Evolutionary conservation across 2,329 filamentous ascomycete genomes (phyloP).

Genomic region (Cytospora piceicola): DNA sequence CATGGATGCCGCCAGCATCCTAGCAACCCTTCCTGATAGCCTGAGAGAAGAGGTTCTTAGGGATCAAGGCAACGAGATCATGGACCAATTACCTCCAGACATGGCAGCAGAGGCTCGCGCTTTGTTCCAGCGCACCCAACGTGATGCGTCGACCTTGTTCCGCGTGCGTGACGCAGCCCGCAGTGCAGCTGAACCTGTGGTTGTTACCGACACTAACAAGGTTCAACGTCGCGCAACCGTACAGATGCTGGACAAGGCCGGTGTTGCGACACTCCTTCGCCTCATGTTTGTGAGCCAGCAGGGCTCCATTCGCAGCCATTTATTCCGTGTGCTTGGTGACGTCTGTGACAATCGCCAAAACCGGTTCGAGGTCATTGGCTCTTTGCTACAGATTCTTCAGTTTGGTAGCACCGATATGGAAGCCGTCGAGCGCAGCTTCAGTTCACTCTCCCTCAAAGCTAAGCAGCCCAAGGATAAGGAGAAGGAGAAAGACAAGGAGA

Average conservation of each 20-base stretch:
- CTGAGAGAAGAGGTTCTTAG: conserved; percentile 86
- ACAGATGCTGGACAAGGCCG: conserved; percentile 96
- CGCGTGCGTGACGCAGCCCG: conserved; percentile 36
- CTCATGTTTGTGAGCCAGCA: conserved; percentile 97
- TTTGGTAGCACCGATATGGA: conserved; percentile 93
- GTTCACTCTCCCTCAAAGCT: conserved; percentile 87
- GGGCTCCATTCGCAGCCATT: conserved; percentile 78
- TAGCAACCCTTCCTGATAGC: conserved; percentile 84
- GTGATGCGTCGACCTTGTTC: conserved; percentile 36
- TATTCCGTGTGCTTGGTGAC: conserved; percentile 87
- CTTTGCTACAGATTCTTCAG: conserved; percentile 89
- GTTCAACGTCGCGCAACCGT: conserved; percentile 78
- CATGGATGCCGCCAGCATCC: conserved; percentile 91
- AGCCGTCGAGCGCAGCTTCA: conserved; percentile 93
- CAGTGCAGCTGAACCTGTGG: conserved; percentile 35
- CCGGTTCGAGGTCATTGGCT: conserved; percentile 89
- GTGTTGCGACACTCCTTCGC: conserved; percentile 93
- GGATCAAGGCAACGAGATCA: conserved; percentile 87
- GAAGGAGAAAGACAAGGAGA: conserved; percentile 60
- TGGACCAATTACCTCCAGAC: conserved; percentile 82
- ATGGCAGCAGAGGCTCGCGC: conserved; percentile 85
- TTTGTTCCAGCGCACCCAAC: conserved; percentile 52
- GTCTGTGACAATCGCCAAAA: conserved; percentile 98
- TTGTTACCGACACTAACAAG: conserved; percentile 57
- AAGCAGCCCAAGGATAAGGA: conserved; percentile 62